Base-by-base conservation (phyloP, 2,329 filamentous ascomycete species). In the Verruconis gallopava region DNA sequence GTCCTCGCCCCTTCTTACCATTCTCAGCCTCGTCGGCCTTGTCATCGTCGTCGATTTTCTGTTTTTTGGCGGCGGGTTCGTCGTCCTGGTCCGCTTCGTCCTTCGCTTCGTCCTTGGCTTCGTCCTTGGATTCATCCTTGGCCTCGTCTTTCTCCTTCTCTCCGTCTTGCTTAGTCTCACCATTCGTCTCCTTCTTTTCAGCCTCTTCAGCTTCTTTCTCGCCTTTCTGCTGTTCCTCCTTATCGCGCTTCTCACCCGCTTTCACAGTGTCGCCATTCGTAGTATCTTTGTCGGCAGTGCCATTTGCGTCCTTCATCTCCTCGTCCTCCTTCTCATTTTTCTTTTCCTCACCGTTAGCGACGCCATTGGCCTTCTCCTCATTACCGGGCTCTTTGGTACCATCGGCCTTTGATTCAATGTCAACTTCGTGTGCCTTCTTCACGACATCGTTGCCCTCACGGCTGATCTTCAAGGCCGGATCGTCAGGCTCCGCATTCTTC, bases 361-460 rank as follows among this genome's bases (percentile, higher is more conserved):
- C 50, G 14, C 53, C 57, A 21, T 15, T 42, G 5, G 50, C 49
- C 9, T 49, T 42, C 12, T 12, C 21, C 28, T 40, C 64, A 49
- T 69, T 54, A 44, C 76, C 71, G 22, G 78, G 63, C 3, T 68
- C 66, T n/a, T 30, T 30, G 14, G 13, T 37, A 9, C 50, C 48
- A 6, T 48, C 40, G 9, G 11, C 37, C 22, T 25, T 64, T 50
- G 69, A 54, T 44, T 77, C 72, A 22, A 79, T 63, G 3, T 69
- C 66, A 20, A 79, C 60, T 58, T 80, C 76, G 34, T 66, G 71
- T 11, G 75, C 72, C 47, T 66, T 67, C 62, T 80, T 79, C 40
- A 78, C 74, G 15, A 79, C 75, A 54, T 80, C 75, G 50, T 79
- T 77, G 37, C 76, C 75, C 12, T 66, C 62, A 36, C 74, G 66